Conservation (phyloP, 257 asterid genomes). For the Dorcoceras hygrometricum region DNA sequence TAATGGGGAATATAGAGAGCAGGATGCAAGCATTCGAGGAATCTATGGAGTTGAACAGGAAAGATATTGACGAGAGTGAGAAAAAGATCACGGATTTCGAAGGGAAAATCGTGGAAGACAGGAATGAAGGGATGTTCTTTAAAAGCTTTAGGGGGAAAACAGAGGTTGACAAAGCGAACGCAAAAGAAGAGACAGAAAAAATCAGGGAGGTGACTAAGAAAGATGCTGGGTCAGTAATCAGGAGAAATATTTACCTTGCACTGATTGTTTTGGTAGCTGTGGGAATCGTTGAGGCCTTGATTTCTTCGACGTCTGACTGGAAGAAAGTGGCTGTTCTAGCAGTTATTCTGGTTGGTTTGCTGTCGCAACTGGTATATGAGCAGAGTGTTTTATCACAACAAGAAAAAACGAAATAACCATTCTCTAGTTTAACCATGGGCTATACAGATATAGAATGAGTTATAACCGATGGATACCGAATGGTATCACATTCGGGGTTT, state of each 20-base stretch:
- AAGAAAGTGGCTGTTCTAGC: conserved; percentile 65
- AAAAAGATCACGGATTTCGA: conserved; percentile 55
- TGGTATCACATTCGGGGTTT: conserved; percentile 11
- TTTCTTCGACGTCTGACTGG: conserved; percentile 58
- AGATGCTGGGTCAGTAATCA: conserved; percentile 57
- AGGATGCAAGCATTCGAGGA: conserved; percentile 90
- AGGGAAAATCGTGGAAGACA: conserved; percentile 50
- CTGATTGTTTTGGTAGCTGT: conserved; percentile 58
- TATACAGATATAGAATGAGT: conserved; percentile 32
- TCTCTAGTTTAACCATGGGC: conserved; percentile 17
- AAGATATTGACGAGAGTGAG: conserved; percentile 67
- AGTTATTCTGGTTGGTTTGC: conserved; percentile 68
- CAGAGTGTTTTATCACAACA: conserved; percentile 56
- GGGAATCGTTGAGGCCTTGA: conserved; percentile 55
- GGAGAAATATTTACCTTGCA: conserved; percentile 71
- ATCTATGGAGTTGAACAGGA: conserved; percentile 59
- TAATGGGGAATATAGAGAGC: conserved; percentile 76
- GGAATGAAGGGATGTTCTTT: conserved; percentile 86
- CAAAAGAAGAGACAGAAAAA: conserved; percentile 58
- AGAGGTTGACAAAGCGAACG: conserved; percentile 55
- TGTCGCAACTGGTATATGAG: conserved; percentile 71
- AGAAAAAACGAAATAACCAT: conserved; percentile 30
- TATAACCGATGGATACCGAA: conserved; percentile 24
- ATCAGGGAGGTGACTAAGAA: conserved; percentile 48
- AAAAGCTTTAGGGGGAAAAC: conserved; percentile 54